Percentiles rank a stretch among this genome's conserved stretches.
Conservation (phyloP, 116 monocot genomes). For the Papilionanthe hybrid region DNA sequence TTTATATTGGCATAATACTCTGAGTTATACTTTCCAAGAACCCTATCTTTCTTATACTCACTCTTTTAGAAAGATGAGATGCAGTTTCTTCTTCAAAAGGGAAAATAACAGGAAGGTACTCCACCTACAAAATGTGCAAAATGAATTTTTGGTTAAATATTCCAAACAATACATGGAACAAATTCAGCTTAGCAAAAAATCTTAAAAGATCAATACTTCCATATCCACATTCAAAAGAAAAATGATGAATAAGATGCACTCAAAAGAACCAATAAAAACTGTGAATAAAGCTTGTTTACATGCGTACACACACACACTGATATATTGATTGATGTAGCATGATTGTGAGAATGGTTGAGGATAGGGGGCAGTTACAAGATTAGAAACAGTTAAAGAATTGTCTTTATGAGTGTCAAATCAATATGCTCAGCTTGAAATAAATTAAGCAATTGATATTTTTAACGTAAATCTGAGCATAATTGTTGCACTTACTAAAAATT, state of each 20-base stretch:
- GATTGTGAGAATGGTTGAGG: too few relatives aligned
- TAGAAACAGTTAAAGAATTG: too few relatives aligned
- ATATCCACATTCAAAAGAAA: background rate
- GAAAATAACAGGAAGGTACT: constrained; percentile 74
- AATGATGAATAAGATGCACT: background rate
- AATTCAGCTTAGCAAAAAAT: background rate
- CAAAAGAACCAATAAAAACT: background rate
- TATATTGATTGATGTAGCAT: too few relatives aligned
- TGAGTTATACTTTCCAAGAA: background rate
- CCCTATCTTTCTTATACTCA: constrained; percentile 10
- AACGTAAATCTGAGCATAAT: too few relatives aligned
- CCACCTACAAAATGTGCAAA: constrained; percentile 45
- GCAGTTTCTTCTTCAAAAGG: constrained; percentile 54
- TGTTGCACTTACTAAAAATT: too few relatives aligned
- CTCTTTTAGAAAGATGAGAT: constrained; percentile 57
- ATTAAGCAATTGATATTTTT: too few relatives aligned
- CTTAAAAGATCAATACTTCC: background rate
- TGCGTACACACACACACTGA: background rate
- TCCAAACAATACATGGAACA: background rate
- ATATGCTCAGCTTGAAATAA: too few relatives aligned
- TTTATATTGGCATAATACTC: background rate
- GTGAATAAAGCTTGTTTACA: background rate
- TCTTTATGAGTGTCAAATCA: too few relatives aligned
- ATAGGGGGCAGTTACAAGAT: too few relatives aligned
- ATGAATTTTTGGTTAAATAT: background rate